phyloP scores from a whole-genome alignment of 73 alveolate species.

The Durusdinium trenchii region DNA sequence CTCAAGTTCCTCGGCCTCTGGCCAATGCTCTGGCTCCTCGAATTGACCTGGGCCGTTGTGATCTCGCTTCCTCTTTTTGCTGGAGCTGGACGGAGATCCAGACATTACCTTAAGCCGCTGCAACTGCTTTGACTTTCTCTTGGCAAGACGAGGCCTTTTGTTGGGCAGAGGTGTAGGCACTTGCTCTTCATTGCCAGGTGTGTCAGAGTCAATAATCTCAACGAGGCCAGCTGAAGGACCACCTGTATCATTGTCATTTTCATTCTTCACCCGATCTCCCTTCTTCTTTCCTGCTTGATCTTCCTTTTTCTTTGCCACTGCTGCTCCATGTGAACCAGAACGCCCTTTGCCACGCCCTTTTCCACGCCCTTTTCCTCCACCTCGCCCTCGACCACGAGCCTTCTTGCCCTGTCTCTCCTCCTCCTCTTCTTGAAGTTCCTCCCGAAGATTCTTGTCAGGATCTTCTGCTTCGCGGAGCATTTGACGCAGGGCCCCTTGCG shows the following conservation, averaged over 20 bases:
- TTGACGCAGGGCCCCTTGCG: neutral
- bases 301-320: neutral
- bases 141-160: neutral
- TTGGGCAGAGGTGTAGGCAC: no score
- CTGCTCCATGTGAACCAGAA: no score
- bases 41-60: no score
- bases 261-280: neutral
- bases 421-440: neutral
- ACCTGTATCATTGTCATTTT: neutral
- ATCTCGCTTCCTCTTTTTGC: neutral
- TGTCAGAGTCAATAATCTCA: neutral
- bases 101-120: neutral
- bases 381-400: neutral
- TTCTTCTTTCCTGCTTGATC: neutral
- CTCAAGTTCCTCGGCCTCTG: no score
- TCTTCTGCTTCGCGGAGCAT: neutral
- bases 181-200: no score
- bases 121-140: neutral
- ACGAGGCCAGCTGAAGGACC: neutral
- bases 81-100: neutral
- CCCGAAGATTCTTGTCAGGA: conserved; percentile 7
- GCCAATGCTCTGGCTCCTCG: no score
- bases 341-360: no score
- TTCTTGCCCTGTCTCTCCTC: neutral
- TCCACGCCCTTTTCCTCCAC: no score